Base-by-base conservation (phyloP, 75 land plant genomes). In the Adiantum capillusveneris region DNA sequence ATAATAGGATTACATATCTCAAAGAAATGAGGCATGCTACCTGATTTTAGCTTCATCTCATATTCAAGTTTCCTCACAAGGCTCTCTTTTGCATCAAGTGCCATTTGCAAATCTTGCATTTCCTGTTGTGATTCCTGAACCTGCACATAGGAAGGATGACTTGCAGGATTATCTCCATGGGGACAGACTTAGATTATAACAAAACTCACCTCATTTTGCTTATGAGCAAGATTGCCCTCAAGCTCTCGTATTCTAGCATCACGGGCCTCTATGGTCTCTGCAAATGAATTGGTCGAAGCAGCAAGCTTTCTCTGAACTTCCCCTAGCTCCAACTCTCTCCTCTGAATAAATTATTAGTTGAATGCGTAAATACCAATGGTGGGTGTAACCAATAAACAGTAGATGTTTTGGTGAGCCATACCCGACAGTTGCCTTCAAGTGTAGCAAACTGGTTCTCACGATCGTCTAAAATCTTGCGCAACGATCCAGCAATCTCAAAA, bases 401-500 rank as follows among this genome's bases (percentile, higher is more conserved):
- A 30, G 31, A 22, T 49, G 57, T n/a, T n/a, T n/a, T n/a, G n/a
- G n/a, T n/a, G n/a, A 5, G 37, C 9, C 41, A 25, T 56, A 69
- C 66, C 12, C 59, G 27, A 49, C 58, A 54, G 30, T 25, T 69
- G 37, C 66, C 67, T 69, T 69, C 72, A 16, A 69, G 67, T 1
- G 67, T 62, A 0, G 72, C 66, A 46, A 37, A 69, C 62, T 69
- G 66, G 44, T 50, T 55, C n/a, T 63, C 67, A 13, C 58, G 39
- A 19, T 62, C 72, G 34, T 69, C 72, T 5, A 69, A 29, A 19
- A 69, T 24, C 31, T 62, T 63, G 5, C 72, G 67, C 6, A 69
- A 52, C 13, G 72, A 69, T 19, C 62, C 67, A 26, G 72, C 72
- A 26, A 69, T 69, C 22, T 69, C 72, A 54, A 69, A 69, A 22